A percentile compares a stretch with the other conserved stretches of the same genome.
phyloP scores from a whole-genome alignment of 2,329 filamentous ascomycete species.

The Trichoderma sp. region DNA sequence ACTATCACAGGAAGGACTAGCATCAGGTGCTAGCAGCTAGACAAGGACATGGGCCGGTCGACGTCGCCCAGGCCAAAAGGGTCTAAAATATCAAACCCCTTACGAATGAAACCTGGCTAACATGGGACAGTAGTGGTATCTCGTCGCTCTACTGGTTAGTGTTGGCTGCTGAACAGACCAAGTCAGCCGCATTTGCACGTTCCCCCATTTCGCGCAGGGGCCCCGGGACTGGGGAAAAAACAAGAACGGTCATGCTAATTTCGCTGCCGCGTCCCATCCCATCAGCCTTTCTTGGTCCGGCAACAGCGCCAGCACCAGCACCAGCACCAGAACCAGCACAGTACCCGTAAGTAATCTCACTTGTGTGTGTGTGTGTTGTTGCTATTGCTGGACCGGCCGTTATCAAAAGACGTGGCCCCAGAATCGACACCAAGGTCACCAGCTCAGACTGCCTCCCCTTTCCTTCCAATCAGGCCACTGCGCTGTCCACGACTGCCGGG shows the following conservation, averaged over 20 bases:
- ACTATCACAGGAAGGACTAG: conserved; percentile 2
- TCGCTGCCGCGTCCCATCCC: background rate
- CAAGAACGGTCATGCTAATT: background rate
- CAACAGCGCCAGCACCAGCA: background rate
- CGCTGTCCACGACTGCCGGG: background rate
- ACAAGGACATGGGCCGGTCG: conserved; percentile 3
- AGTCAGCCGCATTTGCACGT: conserved; percentile 8
- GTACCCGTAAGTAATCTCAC: background rate
- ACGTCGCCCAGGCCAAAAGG: background rate
- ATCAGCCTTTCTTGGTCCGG: background rate
- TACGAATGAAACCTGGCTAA: conserved; percentile 5
- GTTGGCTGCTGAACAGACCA: background rate
- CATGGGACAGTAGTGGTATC: background rate
- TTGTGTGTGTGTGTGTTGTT: no score
- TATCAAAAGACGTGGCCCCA: background rate
- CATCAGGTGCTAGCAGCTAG: background rate
- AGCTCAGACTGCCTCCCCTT: background rate
- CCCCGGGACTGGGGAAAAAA: background rate
- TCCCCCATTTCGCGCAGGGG: background rate
- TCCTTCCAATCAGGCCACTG: background rate
- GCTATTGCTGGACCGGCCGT: background rate
- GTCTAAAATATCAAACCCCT: background rate
- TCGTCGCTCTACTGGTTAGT: background rate
- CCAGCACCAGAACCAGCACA: background rate
- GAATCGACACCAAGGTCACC: background rate